Evolutionary conservation across 179 eudicot genomes (phyloP), one percentile per base, ranked within the genome.

Genomic region (Amaranthus tricolor): DNA sequence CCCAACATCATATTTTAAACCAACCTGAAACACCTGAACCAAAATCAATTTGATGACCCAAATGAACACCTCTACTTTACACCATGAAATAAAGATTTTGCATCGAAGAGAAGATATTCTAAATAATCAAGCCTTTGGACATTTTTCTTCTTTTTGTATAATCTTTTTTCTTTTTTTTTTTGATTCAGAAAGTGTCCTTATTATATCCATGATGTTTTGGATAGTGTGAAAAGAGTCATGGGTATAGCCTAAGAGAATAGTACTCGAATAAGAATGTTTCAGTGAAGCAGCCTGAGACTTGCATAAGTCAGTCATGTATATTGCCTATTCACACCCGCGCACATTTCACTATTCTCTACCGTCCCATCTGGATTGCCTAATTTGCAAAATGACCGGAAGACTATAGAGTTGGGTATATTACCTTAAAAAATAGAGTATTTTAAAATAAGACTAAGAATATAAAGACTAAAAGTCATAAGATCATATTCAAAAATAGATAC

Each of bases 31-130:
- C 31, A 0, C 31, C 1, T 24, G 1, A 31, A 0, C 40, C 40
- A 31, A 31, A 31, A 31, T 31, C 40, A 31, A 31, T 31, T 2
- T 31, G 40, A 31, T 31, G 2, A 31, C 2, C 2, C 40, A 31
- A 31, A 31, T 31, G 40, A 31, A 31, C 40, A 31, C 40, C 2
- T 31, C 40, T 31, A 31, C 31, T 62, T 76, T 60, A 77, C 69
- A 15, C 11, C 66, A 67, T 61, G 72, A 70, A 54, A 71, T 62
- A 60, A 21, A 66, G 74, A 55, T 74, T 77, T 80, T 68, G 76
- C 84, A 77, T 81, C 60, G 75, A 73, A 43, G 75, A 74, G 75
- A 73, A 51, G 75, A 77, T 77, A 74, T 75, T 73, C 81, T 68
- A 81, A 10, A 63, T 68, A 66, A 63, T 72, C 52, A 66, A 48